phyloP scores from a whole-genome alignment of 2,329 filamentous ascomycete species.

The Nannizziopsis arthrosporioides region DNA sequence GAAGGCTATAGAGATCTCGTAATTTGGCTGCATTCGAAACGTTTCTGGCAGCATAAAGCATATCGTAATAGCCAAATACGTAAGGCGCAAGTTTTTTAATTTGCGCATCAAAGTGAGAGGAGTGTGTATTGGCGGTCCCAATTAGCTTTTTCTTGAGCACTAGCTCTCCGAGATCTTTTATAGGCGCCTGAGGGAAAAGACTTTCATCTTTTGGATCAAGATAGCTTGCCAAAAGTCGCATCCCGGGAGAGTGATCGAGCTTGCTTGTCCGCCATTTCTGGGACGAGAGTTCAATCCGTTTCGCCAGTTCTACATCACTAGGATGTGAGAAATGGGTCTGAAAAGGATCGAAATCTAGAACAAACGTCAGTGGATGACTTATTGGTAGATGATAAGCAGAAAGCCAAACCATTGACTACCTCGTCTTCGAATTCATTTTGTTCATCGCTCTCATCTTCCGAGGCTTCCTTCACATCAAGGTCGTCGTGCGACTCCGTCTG shows the following conservation, averaged over 20 bases:
- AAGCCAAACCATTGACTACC: conserved; percentile 8
- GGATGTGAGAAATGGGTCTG: conserved; percentile 65
- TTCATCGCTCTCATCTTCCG: conserved; percentile 31
- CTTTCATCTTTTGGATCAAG: conserved; percentile 22
- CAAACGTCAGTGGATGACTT: neutral
- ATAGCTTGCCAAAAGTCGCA: conserved; percentile 23
- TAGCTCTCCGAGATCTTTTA: conserved; percentile 25
- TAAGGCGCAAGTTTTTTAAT: conserved; percentile 57
- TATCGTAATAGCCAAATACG: conserved; percentile 71
- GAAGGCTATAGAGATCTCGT: conserved; percentile 62
- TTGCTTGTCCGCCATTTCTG: conserved; percentile 41
- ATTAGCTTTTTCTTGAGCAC: conserved; percentile 59
- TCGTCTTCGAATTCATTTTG: conserved; percentile 28
- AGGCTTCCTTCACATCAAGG: conserved; percentile 40
- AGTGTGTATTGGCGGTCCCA: conserved; percentile 42
- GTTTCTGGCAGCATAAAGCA: conserved; percentile 64
- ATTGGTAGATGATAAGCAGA: conserved; percentile 1
- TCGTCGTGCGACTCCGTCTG: conserved; percentile 17
- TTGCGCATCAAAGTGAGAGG: conserved; percentile 47
- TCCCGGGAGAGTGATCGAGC: conserved; percentile 23
- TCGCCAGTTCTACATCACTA: conserved; percentile 49
- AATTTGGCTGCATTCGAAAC: conserved; percentile 56
- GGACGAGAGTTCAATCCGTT: conserved; percentile 37
- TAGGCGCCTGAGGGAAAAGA: conserved; percentile 19
- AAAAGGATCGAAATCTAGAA: conserved; percentile 53